Evolutionary conservation across 2,329 filamentous ascomycete species (phyloP).

Genomic region (Cladosporium velox): DNA sequence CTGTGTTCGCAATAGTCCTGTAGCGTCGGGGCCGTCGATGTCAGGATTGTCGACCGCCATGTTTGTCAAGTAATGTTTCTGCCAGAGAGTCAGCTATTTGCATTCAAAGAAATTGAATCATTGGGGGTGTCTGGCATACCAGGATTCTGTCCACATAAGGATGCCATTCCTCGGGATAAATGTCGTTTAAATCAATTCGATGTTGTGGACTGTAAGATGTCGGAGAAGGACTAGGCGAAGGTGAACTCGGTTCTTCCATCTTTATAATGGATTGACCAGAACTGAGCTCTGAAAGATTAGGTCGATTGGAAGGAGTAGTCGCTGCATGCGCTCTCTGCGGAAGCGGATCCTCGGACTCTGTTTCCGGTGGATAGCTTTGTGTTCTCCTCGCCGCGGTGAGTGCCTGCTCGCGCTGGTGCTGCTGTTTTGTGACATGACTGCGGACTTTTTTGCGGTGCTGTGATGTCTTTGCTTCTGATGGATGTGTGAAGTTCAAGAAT

Average conservation of each 20-base stretch:
- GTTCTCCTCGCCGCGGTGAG: slow-evolving; percentile 28
- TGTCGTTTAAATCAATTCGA: slow-evolving; percentile 33
- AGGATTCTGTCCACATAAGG: slow-evolving; percentile 38
- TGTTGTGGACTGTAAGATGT: slow-evolving; percentile 24
- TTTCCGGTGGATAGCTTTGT: slow-evolving; percentile 10
- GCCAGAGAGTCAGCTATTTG: slow-evolving; percentile 4
- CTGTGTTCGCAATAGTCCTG: slow-evolving; percentile 40
- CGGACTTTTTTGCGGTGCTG: slow-evolving; percentile 38
- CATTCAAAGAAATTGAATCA: background rate
- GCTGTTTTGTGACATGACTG: slow-evolving; percentile 39
- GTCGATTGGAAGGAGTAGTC: slow-evolving; percentile 19
- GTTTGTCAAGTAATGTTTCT: slow-evolving; percentile 36
- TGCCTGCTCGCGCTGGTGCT: slow-evolving; percentile 34
- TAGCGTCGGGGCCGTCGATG: slow-evolving; percentile 40
- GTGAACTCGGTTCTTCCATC: slow-evolving; percentile 21
- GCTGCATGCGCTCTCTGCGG: slow-evolving; percentile 24
- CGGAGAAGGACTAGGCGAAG: slow-evolving; percentile 29
- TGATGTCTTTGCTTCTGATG: slow-evolving; percentile 37
- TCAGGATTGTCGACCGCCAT: slow-evolving; percentile 48
- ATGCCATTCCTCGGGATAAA: slow-evolving; percentile 43
- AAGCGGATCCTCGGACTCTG: slow-evolving; percentile 1
- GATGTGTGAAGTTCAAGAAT: slow-evolving; percentile 40
- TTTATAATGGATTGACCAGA: background rate
- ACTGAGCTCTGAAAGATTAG: slow-evolving; percentile 3
- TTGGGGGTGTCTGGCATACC: slow-evolving; percentile 24